Percentiles rank a stretch among this genome's conserved stretches.
phyloP scores from a whole-genome alignment of 192 early-diverging fungal genomes.

The Dimargaris xerosporica region DNA sequence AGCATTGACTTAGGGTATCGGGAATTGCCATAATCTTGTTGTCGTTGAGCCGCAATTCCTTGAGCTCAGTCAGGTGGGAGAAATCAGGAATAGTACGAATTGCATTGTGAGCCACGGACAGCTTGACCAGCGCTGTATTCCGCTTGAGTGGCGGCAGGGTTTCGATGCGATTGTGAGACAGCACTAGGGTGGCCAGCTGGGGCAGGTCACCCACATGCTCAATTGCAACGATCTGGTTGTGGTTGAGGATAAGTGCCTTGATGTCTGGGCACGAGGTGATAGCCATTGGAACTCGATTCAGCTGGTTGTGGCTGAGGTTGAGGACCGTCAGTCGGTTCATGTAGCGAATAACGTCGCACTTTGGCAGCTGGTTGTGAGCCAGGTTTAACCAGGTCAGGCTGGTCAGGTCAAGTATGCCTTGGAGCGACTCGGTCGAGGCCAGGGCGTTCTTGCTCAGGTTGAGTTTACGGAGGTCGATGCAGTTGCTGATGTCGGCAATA shows the following conservation, averaged over 20 bases:
- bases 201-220: constrained; percentile 41
- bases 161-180: constrained; percentile 63
- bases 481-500: constrained; percentile 53
- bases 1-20: constrained; percentile 33
- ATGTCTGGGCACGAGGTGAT: constrained; percentile 38
- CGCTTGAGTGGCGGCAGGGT: constrained; percentile 34
- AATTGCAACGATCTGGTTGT: constrained; percentile 52
- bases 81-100: constrained; percentile 53
- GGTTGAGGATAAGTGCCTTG: constrained; percentile 64
- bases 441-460: constrained; percentile 42
- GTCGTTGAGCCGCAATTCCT: constrained; percentile 61
- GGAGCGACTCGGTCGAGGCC: constrained; percentile 28
- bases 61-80: constrained; percentile 33
- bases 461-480: constrained; percentile 40
- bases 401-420: constrained; percentile 33
- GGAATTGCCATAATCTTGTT: constrained; percentile 50
- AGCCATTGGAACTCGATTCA: constrained; percentile 39
- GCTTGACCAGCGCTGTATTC: constrained; percentile 50
- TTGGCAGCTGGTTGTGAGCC: constrained; percentile 41
- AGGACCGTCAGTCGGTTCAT: constrained; percentile 46
- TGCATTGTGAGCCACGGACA: constrained; percentile 59
- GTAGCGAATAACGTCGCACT: constrained; percentile 32
- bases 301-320: constrained; percentile 51
- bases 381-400: constrained; percentile 50
- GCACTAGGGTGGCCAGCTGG: constrained; percentile 57